Percentiles rank a stretch among this genome's conserved stretches.
These are phyloP conservation scores for Phytophthora vignae DNA, from an alignment of 352 stramenopile species.

Conservation along the genomic window DNA sequence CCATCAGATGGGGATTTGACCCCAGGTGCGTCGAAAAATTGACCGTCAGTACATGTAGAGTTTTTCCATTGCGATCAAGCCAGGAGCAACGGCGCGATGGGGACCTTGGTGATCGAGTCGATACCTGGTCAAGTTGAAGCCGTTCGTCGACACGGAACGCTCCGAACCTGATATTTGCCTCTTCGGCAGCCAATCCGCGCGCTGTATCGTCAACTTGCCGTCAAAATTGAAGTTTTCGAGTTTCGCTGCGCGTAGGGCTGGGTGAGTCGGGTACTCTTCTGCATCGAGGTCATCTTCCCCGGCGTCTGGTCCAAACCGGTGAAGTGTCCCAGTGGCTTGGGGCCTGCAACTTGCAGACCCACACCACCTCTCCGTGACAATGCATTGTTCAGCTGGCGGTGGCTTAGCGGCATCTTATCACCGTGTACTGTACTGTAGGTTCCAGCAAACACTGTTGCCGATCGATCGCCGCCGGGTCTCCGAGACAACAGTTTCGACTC, in stretches of 20 bases:
- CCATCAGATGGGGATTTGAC: conserved; percentile 18
- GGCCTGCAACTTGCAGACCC: background rate
- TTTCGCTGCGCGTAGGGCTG: conserved; percentile 24
- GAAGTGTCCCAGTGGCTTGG: background rate
- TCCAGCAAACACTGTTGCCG: too few relatives aligned
- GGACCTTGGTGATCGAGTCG: conserved; percentile 8
- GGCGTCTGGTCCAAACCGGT: background rate
- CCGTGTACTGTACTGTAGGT: too few relatives aligned
- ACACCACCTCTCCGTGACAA: background rate
- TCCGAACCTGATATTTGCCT: background rate
- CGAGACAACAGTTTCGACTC: background rate
- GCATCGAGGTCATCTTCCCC: background rate
- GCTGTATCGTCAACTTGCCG: background rate
- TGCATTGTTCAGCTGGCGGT: background rate
- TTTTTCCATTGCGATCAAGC: background rate
- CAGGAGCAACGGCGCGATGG: background rate
- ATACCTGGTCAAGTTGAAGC: conserved; percentile 1
- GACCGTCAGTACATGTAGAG: background rate
- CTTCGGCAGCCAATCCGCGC: conserved; percentile 1
- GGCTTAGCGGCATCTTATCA: background rate
- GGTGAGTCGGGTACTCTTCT: background rate
- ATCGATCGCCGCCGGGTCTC: background rate
- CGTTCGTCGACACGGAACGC: background rate
- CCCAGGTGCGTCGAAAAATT: conserved; percentile 18
- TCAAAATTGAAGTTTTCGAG: background rate